Conservation (phyloP, 805 yeast species). For the Myxozyma udenii region DNA sequence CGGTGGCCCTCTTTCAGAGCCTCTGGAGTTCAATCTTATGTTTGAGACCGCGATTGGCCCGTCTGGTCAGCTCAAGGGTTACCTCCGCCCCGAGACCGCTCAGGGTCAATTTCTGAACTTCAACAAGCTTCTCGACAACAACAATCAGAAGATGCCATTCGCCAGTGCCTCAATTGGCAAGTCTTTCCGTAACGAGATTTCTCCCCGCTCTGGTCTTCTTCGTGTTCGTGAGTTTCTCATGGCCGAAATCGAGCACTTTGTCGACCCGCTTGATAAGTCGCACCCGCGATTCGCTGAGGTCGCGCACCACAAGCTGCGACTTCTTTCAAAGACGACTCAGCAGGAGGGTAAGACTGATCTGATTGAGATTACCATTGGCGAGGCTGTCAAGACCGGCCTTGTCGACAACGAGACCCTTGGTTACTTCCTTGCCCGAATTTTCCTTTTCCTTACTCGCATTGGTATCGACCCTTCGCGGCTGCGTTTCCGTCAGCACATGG, state of each 20-base stretch:
- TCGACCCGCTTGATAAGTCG: constrained; percentile 83
- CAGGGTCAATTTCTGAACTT: constrained; percentile 98
- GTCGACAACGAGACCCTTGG: constrained; percentile 97
- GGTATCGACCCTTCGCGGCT: constrained; percentile 83
- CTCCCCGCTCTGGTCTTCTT: constrained; percentile 95
- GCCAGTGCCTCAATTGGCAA: constrained; percentile 99
- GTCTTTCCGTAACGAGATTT: constrained; percentile 97
- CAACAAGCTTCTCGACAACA: constrained; percentile 86
- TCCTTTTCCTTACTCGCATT: constrained; percentile 74
- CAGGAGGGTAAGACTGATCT: constrained; percentile 76
- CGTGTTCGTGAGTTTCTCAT: constrained; percentile 98
- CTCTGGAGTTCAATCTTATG: constrained; percentile 95
- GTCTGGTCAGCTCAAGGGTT: constrained; percentile 93
- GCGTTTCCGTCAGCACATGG: constrained; percentile 98
- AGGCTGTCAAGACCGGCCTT: constrained; percentile 83
- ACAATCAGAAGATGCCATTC: constrained; percentile 96
- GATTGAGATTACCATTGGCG: constrained; percentile 68
- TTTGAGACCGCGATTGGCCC: constrained; percentile 99
- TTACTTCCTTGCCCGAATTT: constrained; percentile 92
- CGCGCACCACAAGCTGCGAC: constrained; percentile 64
- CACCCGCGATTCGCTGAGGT: constrained; percentile 80
- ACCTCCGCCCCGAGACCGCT: constrained; percentile 97
- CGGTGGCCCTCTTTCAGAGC: constrained; percentile 79
- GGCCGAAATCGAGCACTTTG: constrained; percentile 99
- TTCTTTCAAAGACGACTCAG: constrained; percentile 85